Evolutionary conservation across 192 early-diverging fungal species (phyloP).

Genomic region (Paraglomus brasilianum): DNA sequence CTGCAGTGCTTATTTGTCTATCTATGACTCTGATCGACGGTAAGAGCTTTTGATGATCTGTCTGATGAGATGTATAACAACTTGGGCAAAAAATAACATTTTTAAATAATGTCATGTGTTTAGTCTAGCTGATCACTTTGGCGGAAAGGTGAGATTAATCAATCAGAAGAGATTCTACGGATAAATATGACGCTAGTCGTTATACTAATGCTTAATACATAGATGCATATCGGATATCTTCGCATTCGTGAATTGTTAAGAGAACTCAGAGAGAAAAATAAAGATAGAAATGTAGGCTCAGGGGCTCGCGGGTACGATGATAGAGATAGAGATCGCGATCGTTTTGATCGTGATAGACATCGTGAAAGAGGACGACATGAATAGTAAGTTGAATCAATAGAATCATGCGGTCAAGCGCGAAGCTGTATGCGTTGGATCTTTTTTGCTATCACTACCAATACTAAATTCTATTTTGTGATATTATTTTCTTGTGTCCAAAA

Average conservation of each 20-base stretch:
- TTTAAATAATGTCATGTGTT: no score
- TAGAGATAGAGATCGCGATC: neutral
- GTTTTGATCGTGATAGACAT: slow-evolving; percentile 26
- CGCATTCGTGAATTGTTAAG: slow-evolving; percentile 49
- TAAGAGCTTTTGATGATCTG: no score
- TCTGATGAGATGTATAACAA: no score
- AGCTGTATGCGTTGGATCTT: neutral
- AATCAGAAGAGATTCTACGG: neutral
- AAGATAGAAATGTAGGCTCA: neutral
- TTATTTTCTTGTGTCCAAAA: slow-evolving; percentile 19
- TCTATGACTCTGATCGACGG: slow-evolving; percentile 52
- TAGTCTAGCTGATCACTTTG: slow-evolving; percentile 50
- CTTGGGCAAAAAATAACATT: no score
- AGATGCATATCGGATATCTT: slow-evolving; percentile 58
- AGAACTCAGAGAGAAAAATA: slow-evolving; percentile 41
- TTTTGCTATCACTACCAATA: slow-evolving; percentile 9
- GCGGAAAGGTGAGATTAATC: slow-evolving; percentile 42
- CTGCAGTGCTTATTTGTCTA: slow-evolving; percentile 53
- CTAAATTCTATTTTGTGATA: slow-evolving; percentile 12
- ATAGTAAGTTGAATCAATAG: slow-evolving; percentile 26
- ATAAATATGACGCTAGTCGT: neutral
- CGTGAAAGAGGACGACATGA: slow-evolving; percentile 21
- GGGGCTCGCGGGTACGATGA: neutral
- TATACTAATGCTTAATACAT: neutral
- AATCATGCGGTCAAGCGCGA: neutral